These are phyloP conservation scores for Pestalotiopsis sp. DNA, from an alignment of 2,329 filamentous ascomycete genomes.

Conservation along the genomic window DNA sequence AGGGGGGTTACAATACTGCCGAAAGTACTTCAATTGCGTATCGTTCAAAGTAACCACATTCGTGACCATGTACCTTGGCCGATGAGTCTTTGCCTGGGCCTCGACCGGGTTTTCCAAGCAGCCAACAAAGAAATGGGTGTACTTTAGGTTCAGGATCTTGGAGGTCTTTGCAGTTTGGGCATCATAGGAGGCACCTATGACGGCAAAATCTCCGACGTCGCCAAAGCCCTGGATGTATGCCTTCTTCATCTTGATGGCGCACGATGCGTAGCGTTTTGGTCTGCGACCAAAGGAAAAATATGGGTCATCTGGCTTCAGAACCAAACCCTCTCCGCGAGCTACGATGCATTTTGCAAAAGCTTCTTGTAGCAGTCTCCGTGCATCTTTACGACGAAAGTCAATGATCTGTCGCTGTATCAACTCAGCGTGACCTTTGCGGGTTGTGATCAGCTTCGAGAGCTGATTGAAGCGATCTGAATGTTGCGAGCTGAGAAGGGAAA, in stretches of 20 bases:
- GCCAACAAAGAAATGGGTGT: constrained; percentile 81
- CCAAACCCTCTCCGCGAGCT: constrained; percentile 73
- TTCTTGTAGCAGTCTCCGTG: constrained; percentile 57
- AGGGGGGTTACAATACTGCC: constrained; percentile 46
- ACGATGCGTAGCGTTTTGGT: constrained; percentile 41
- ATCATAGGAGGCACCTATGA: constrained; percentile 76
- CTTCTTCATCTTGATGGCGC: constrained; percentile 84
- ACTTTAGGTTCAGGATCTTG: constrained; percentile 58
- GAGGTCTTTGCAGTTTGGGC: constrained; percentile 61
- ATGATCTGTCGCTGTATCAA: constrained; percentile 69
- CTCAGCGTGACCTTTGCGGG: constrained; percentile 63
- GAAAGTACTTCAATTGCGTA: constrained; percentile 53
- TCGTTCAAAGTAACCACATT: constrained; percentile 62
- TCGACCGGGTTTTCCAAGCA: constrained; percentile 72
- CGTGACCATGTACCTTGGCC: constrained; percentile 67
- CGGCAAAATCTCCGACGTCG: constrained; percentile 81
- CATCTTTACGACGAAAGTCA: constrained; percentile 60
- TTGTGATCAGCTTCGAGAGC: constrained; percentile 56
- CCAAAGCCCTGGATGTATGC: constrained; percentile 80
- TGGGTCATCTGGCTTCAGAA: constrained; percentile 78
- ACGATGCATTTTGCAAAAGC: constrained; percentile 70
- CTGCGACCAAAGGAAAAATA: constrained; percentile 65
- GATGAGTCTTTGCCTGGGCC: constrained; percentile 50
- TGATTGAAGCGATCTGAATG: constrained; percentile 63
- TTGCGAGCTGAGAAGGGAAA: constrained; percentile 51